Evolutionary conservation across 2,329 filamentous ascomycete species (phyloP), one percentile per base, ranked within the genome.

Genomic region (Amphichorda felina): DNA sequence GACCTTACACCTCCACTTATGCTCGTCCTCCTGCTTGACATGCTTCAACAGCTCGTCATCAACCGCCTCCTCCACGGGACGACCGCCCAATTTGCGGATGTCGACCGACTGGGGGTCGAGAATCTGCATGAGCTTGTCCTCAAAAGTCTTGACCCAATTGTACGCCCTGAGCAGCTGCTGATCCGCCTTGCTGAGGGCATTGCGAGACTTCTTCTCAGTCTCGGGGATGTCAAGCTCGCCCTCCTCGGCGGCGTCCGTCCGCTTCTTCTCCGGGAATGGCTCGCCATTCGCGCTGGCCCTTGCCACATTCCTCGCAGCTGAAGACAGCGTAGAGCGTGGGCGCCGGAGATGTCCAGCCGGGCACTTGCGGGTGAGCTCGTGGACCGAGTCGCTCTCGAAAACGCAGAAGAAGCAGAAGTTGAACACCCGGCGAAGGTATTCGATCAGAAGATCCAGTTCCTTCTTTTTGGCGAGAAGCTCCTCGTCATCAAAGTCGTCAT

Each of bases 321-420:
- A 81, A 4, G 82, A 91, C 24, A 96, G 70, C 25, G 86, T 94
- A 49, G 82, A 82, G 38, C 88, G 75, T 27, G 91, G 91, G 33
- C 91, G 80, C 42, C 91, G 85, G 41, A 98, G 75, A 66, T 98
- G 91, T n/a, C 91, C 91, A 29, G 91, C 91, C 18, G 91, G 87
- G 49, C 91, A 98, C 61, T 98, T 96, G 40, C 91, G 79, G 28
- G 85, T 88, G 45, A 98, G 68, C 60, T 98, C 91, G 51, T 98
- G 91, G 16, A 96, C 80, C 0, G 89, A 96, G 57, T 98, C 91
- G 51, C 87, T 91, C 60, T 98, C 91, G 47, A 98, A 96, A 5
- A 98, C 93, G 56, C 91, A 98, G 66, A 96, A 98, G 68, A 98
- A 95, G 65, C 91, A 98, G 63, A 98, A 96, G 61, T 91, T 95